A percentile compares a stretch with the other conserved stretches of the same genome.
Conservation (phyloP, 305 asterid species). For the Solanum hybrid region DNA sequence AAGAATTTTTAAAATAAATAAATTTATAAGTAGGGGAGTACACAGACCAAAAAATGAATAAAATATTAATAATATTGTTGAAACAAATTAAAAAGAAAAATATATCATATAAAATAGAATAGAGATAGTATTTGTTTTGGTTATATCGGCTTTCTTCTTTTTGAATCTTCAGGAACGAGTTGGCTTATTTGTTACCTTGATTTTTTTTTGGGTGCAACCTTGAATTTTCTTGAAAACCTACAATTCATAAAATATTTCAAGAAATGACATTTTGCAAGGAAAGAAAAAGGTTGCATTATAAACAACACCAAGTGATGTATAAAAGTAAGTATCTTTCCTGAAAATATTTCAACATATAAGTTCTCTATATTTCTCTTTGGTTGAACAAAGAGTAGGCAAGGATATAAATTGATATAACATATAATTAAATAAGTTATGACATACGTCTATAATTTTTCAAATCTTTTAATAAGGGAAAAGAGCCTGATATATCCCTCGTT, state of each 20-base stretch:
- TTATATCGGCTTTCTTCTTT: neutral
- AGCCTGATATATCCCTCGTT: too few relatives aligned
- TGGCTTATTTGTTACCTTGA: neutral
- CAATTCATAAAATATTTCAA: neutral
- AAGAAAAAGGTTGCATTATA: neutral
- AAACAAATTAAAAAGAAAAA: too few relatives aligned
- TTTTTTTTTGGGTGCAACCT: neutral
- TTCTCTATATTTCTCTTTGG: neutral
- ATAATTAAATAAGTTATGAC: neutral
- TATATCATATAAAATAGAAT: too few relatives aligned
- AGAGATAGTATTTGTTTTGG: neutral
- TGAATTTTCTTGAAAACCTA: neutral
- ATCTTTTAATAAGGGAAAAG: too few relatives aligned
- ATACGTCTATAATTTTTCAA: neutral
- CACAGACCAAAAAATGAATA: neutral
- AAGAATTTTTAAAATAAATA: too few relatives aligned
- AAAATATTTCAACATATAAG: neutral
- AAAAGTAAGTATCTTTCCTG: neutral
- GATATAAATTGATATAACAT: neutral
- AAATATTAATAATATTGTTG: too few relatives aligned
- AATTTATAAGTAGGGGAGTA: neutral
- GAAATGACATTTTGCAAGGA: neutral
- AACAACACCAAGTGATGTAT: neutral
- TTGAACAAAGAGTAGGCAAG: neutral
- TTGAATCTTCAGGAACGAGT: neutral